A percentile compares a stretch with the other conserved stretches of the same genome.
Evolutionary conservation across 2,329 filamentous ascomycete species (phyloP).

Genomic region (Canariomyces notabilis): DNA sequence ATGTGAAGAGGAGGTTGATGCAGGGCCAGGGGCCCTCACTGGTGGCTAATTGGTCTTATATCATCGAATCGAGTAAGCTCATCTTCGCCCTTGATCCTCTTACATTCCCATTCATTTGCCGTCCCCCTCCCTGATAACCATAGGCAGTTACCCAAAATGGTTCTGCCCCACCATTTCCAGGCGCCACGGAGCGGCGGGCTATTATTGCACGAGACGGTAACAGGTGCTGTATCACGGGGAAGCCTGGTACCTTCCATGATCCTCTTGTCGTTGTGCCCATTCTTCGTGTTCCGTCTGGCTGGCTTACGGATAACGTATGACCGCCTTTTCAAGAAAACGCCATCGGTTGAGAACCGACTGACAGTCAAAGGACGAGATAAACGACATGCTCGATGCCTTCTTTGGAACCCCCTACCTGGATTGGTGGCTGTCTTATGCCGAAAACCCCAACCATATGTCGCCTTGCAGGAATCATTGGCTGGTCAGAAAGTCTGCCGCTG

Average conservation of each 20-base stretch:
- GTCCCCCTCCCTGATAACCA: too few relatives aligned
- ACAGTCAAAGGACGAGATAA: conserved; percentile 14
- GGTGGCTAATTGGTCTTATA: conserved; percentile 25
- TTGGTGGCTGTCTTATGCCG: conserved; percentile 30
- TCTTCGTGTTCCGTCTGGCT: conserved; percentile 23
- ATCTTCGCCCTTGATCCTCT: too few relatives aligned
- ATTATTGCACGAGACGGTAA: conserved; percentile 24
- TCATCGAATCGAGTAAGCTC: conserved; percentile 25
- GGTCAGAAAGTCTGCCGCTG: conserved; percentile 26
- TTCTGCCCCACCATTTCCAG: too few relatives aligned
- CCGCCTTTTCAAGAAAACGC: too few relatives aligned
- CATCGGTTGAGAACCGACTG: too few relatives aligned
- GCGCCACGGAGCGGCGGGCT: conserved; percentile 1
- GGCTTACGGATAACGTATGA: conserved; percentile 22
- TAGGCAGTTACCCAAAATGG: too few relatives aligned
- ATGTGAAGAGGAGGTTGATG: not conserved
- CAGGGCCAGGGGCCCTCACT: conserved; percentile 3
- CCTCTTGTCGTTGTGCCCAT: conserved; percentile 23
- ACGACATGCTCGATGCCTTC: conserved; percentile 27
- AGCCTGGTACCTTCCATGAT: conserved; percentile 19
- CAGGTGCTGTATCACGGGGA: conserved; percentile 27
- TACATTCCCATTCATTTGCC: too few relatives aligned
- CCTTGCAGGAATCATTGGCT: conserved; percentile 28
- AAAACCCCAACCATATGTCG: conserved; percentile 8
- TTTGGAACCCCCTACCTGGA: conserved; percentile 28